A percentile compares a stretch with the other conserved stretches of the same genome.
phyloP scores from a whole-genome alignment of 306 rosid genomes.

The Cucumis hystrix region DNA sequence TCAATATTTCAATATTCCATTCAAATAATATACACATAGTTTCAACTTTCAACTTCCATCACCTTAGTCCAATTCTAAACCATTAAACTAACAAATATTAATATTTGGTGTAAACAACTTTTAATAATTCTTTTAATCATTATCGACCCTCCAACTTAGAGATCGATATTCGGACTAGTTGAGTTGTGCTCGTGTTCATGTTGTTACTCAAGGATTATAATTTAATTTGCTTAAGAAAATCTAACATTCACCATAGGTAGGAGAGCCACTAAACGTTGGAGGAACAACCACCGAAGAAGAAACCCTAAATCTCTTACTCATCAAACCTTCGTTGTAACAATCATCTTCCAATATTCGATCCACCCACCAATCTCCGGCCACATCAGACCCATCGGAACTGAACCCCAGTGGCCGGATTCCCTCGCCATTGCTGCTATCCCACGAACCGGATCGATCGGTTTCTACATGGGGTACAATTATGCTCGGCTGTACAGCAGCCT shows the following conservation, averaged over 20 bases:
- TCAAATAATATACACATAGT: not conserved
- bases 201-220: not conserved
- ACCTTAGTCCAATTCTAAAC: not conserved
- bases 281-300: constrained; percentile 91
- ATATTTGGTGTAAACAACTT: too few species aligned
- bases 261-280: constrained; percentile 53
- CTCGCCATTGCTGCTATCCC: constrained; percentile 27
- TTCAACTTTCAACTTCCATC: not conserved
- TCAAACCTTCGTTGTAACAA: constrained; percentile 21
- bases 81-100: not conserved
- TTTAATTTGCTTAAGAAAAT: not conserved
- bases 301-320: constrained; percentile 80
- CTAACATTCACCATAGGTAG: constrained; percentile 8
- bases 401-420: constrained; percentile 37
- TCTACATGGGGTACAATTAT: constrained; percentile 54
- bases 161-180: too few species aligned
- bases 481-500: constrained; percentile 60
- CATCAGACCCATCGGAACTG: constrained; percentile 42
- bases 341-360: constrained; percentile 31
- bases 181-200: too few species aligned
- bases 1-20: not conserved
- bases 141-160: too few species aligned
- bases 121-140: too few species aligned
- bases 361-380: constrained; percentile 35
- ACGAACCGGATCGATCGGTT: constrained; percentile 3